Conservation (phyloP, 176 grass and related monocot species). For the Carex parvula region DNA sequence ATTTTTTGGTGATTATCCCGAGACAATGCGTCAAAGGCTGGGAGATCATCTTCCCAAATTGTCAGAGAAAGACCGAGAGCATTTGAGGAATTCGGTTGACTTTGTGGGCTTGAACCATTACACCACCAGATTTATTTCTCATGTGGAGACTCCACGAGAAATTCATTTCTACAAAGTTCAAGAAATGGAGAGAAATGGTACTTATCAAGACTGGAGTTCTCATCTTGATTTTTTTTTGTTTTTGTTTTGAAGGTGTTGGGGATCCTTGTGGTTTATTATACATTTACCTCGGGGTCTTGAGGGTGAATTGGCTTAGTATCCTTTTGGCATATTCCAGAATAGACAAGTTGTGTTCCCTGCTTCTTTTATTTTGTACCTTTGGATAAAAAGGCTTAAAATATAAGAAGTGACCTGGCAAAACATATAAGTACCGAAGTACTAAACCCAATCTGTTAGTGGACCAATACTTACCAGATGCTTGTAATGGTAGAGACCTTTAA, state of each 20-base stretch:
- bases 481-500: not conserved
- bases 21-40: conserved; percentile 68
- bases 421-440: not conserved
- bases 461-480: not conserved
- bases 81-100: conserved; percentile 79
- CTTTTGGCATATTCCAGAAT: no score
- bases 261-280: not conserved
- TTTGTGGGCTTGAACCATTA: conserved; percentile 98
- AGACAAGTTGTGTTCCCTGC: no score
- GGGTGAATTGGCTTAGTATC: not conserved
- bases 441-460: not conserved
- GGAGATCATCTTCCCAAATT: conserved; percentile 83
- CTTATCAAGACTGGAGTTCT: not conserved
- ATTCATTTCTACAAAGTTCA: conserved; percentile 67
- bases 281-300: not conserved
- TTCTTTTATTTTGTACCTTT: no score
- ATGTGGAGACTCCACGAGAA: conserved; percentile 33
- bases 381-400: not conserved
- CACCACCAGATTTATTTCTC: conserved; percentile 77
- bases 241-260: not conserved
- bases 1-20: conserved; percentile 90
- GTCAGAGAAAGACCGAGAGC: conserved; percentile 77
- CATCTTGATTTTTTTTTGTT: not conserved
- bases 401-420: not conserved
- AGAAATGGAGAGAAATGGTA: conserved; percentile 73